A percentile compares a stretch with the other conserved stretches of the same genome.
Evolutionary conservation across 1,284 basidiomycete species (phyloP).

Genomic region (Apiotrichum sp.): DNA sequence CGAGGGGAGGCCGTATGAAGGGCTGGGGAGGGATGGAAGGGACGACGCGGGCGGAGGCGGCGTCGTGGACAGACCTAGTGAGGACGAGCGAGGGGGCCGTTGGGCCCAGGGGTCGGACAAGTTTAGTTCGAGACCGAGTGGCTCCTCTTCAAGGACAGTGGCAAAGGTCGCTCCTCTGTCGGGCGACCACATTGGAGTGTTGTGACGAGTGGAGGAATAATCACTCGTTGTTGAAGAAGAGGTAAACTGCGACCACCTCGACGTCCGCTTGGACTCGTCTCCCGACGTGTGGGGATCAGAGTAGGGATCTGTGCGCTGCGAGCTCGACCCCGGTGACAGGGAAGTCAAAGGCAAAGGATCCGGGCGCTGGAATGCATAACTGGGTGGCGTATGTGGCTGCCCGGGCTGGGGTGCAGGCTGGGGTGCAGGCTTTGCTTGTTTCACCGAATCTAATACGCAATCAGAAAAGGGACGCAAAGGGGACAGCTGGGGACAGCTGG

Average conservation of each 20-base stretch:
- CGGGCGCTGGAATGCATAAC: conserved; percentile 1
- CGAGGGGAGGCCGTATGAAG: not conserved
- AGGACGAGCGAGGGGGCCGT: not conserved
- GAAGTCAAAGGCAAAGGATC: not conserved
- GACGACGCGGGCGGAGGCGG: not conserved
- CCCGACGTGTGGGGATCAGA: not conserved
- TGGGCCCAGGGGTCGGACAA: not conserved
- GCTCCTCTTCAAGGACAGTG: conserved; percentile 14
- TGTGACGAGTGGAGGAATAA: not conserved
- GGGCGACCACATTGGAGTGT: not conserved
- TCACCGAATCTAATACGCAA: too few relatives aligned
- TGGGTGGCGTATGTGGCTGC: not conserved
- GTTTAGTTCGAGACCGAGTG: not conserved
- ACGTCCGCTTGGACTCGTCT: not conserved
- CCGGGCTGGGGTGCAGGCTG: not conserved
- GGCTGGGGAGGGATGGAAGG: not conserved
- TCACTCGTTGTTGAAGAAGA: not conserved
- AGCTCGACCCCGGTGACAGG: conserved; percentile 1
- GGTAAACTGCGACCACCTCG: conserved; percentile 1
- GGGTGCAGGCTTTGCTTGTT: not conserved
- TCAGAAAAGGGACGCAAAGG: too few relatives aligned
- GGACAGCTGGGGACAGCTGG: too few relatives aligned
- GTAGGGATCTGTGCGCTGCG: not conserved
- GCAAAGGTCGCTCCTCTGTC: conserved; percentile 5
- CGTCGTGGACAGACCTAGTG: not conserved